Evolutionary conservation across 129 eudicot species (phyloP), one percentile per base, ranked within the genome.

Genomic region (Flaveria ramosissima): DNA sequence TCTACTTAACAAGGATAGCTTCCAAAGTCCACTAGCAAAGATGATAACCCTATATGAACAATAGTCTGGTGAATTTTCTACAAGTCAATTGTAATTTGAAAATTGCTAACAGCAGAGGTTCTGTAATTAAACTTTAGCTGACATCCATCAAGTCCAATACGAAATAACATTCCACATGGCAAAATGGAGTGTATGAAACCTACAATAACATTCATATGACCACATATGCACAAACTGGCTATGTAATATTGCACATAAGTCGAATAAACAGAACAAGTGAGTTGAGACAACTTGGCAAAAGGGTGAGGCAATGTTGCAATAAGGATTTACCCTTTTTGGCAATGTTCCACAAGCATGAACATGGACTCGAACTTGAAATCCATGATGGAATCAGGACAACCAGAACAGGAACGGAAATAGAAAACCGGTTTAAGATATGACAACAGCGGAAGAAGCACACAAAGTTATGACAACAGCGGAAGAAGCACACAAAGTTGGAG

Each of bases 151-250:
- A 16, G 30, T 26, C 20, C 47, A 63, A 19, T 16, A 46, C 26
- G 62, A 26, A 75, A 62, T 24, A 57, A 42, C 53, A 59, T 43
- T 41, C 7, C 27, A 75, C 14, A 27, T 62, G 39, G 27, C 62
- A 26, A 3, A 27, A 1, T 27, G 32, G 32, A 27, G 32, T 27
- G 32, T 27, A 27, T 27, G 32, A 27, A 27, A 27, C 32, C 32
- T 27, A 27, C 32, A 2, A 27, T 27, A 27, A 27, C 32, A 27
- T 27, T 27, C 32, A 43, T n/a, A 13, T 46, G 12, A 75, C 46
- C 30, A 62, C 27, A 46, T 27, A 75, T 46, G 46, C 61, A 62
- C 71, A 75, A 63, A 47, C 3, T 30, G 30, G 19, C n/a, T 64
- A 70, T 5, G n/a, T 50, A 47, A 75, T 75, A 64, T 23, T 39